Conservation (phyloP, 208 protist species). For the Crithidia bombi region DNA sequence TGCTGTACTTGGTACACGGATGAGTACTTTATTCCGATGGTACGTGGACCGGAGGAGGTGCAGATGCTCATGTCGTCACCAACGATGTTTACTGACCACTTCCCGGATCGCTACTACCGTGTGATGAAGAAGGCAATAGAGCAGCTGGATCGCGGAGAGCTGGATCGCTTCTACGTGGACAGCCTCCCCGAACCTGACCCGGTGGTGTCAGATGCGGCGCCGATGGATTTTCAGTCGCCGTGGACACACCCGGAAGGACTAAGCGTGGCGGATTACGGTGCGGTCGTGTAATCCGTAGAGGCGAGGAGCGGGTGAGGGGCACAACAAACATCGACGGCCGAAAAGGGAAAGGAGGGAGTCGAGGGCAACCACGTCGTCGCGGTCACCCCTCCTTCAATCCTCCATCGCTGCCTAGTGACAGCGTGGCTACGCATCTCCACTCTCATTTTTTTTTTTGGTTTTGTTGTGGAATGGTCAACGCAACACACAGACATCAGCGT, state of each 20-base stretch:
- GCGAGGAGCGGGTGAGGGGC: not conserved
- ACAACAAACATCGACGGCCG: not conserved
- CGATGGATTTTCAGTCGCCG: slow-evolving; percentile 31
- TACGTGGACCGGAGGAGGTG: slow-evolving; percentile 59
- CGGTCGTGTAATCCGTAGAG: slow-evolving; percentile 1
- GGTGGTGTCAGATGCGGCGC: slow-evolving; percentile 18
- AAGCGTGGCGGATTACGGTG: slow-evolving; percentile 9
- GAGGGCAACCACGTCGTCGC: no score
- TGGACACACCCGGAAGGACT: slow-evolving; percentile 3
- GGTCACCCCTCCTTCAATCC: no score
- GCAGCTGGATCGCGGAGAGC: slow-evolving; percentile 56
- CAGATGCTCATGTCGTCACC: slow-evolving; percentile 72
- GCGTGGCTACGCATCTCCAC: no score
- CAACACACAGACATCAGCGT: no score
- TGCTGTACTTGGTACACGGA: slow-evolving; percentile 43
- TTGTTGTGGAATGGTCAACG: no score
- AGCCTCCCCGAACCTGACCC: slow-evolving; percentile 7
- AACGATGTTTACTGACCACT: slow-evolving; percentile 87
- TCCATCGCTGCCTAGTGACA: no score
- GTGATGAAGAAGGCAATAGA: slow-evolving; percentile 46
- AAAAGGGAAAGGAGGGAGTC: not conserved
- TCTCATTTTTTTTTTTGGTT: no score
- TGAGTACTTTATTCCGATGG: slow-evolving; percentile 66
- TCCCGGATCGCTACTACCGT: slow-evolving; percentile 79
- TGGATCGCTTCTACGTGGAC: slow-evolving; percentile 79